These are phyloP conservation scores for Citrus trifoliata DNA, from an alignment of 345 rosid genomes.

Conservation along the genomic window DNA sequence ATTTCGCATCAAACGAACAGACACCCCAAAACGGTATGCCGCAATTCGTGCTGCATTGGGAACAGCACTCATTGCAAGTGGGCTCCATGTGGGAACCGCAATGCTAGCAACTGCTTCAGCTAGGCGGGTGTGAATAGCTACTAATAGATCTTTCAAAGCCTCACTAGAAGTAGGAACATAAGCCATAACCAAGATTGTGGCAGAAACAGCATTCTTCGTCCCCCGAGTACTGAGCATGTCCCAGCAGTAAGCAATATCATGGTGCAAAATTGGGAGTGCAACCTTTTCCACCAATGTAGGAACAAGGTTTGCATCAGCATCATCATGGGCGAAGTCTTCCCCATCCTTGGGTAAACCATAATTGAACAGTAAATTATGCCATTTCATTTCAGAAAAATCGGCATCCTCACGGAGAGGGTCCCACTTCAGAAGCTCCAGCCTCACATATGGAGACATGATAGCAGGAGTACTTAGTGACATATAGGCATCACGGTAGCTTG, in stretches of 20 bases:
- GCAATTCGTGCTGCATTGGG: conserved; percentile 77
- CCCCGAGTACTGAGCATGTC: conserved; percentile 79
- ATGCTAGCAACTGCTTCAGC: conserved; percentile 64
- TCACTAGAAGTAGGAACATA: conserved; percentile 78
- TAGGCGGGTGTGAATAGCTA: conserved; percentile 66
- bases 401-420: conserved; percentile 79
- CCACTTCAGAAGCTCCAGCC: conserved; percentile 92
- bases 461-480: conserved; percentile 82
- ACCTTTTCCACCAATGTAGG: conserved; percentile 88
- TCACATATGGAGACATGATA: conserved; percentile 90
- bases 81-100: conserved; percentile 85
- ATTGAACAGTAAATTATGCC: conserved; percentile 80
- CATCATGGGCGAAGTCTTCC: conserved; percentile 53
- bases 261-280: conserved; percentile 81
- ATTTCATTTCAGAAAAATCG: conserved; percentile 79
- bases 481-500: conserved; percentile 83
- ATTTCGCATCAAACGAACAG: conserved; percentile 83
- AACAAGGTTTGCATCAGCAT: conserved; percentile 81
- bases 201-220: conserved; percentile 80
- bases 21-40: conserved; percentile 84
- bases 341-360: conserved; percentile 82
- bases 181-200: conserved; percentile 70
- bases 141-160: conserved; percentile 57
- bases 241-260: conserved; percentile 84
- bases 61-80: conserved; percentile 76